Percentiles rank a stretch among this genome's conserved stretches.
phyloP scores from a whole-genome alignment of 495 filamentous ascomycete genomes.

The Penicillium antarcticum region DNA sequence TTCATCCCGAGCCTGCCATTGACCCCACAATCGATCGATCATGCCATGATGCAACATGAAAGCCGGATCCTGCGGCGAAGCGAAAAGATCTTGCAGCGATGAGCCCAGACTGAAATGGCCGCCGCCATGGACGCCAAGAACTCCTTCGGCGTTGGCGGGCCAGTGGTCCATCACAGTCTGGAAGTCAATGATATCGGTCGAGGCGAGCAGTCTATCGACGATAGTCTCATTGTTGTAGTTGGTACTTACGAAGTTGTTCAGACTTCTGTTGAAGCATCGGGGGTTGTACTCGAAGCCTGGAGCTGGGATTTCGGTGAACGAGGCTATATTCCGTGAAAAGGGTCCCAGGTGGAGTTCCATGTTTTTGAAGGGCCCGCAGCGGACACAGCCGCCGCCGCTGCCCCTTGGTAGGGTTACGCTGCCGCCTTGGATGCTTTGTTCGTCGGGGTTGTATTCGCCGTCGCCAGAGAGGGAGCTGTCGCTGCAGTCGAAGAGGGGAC shows the following conservation, averaged over 20 bases:
- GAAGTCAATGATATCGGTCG: conserved; percentile 18
- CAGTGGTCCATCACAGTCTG: conserved; percentile 25
- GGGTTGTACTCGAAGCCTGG: conserved; percentile 48
- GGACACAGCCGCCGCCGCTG: conserved; percentile 62
- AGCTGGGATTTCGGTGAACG: conserved; percentile 17
- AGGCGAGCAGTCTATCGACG: conserved; percentile 9
- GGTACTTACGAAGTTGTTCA: conserved; percentile 35
- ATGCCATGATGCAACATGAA: conserved; percentile 58
- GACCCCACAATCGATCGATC: conserved; percentile 56
- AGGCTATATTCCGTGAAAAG: conserved; percentile 24
- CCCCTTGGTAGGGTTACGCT: conserved; percentile 36
- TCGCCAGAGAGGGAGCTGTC: conserved; percentile 44
- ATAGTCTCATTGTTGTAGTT: conserved; percentile 21
- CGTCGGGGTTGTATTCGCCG: conserved; percentile 37
- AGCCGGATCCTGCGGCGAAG: conserved; percentile 44
- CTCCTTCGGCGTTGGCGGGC: conserved; percentile 7
- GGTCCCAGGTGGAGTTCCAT: conserved; percentile 49
- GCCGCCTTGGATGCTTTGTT: conserved; percentile 15
- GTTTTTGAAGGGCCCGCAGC: conserved; percentile 54
- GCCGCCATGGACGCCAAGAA: conserved; percentile 23
- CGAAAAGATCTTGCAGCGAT: conserved; percentile 27
- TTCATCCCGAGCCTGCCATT: conserved; percentile 45
- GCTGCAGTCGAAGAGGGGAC: conserved; percentile 47
- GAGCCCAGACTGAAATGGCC: conserved; percentile 27
- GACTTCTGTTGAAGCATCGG: conserved; percentile 62